A percentile compares a stretch with the other conserved stretches of the same genome.
Conservation (phyloP, 2,329 filamentous ascomycete species). For the Nigrograna mackinnonii region DNA sequence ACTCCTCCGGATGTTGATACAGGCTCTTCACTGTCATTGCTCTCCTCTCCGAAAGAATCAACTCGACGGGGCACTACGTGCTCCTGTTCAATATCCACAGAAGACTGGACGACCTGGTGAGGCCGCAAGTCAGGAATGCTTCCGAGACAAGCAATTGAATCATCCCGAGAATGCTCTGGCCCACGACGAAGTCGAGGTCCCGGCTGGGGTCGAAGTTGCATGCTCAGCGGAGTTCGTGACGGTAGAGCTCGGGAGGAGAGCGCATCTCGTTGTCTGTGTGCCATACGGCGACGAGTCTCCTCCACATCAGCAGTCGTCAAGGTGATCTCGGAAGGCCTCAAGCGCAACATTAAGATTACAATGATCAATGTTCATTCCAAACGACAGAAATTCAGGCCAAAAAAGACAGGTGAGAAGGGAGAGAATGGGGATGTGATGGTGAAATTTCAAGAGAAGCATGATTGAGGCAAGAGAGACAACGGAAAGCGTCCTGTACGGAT, state of each 20-base stretch:
- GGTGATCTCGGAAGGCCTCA: conserved; percentile 38
- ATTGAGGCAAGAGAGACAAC: too few relatives aligned
- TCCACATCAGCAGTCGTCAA: conserved; percentile 41
- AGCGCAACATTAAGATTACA: conserved; percentile 36
- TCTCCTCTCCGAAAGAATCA: not conserved
- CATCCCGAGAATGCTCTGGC: conserved; percentile 31
- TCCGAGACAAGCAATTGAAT: conserved; percentile 28
- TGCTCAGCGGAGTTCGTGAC: not conserved
- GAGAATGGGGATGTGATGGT: too few relatives aligned
- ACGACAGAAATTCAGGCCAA: too few relatives aligned
- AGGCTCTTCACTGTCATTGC: not conserved
- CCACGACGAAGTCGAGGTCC: conserved; percentile 31
- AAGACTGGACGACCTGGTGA: conserved; percentile 22
- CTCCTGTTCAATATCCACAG: conserved; percentile 17
- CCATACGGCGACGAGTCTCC: conserved; percentile 34
- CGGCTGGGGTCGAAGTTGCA: not conserved
- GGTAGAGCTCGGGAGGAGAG: conserved; percentile 6
- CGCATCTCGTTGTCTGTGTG: conserved; percentile 26
- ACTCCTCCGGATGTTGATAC: conserved; percentile 1
- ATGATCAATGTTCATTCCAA: too few relatives aligned
- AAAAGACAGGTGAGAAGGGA: too few relatives aligned
- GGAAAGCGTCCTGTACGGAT: too few relatives aligned
- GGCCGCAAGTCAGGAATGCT: conserved; percentile 28
- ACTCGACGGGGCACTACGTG: conserved; percentile 6
- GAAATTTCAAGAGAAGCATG: too few relatives aligned